phyloP scores from a whole-genome alignment of 192 early-diverging fungal species.

The Coemansia sp. region DNA sequence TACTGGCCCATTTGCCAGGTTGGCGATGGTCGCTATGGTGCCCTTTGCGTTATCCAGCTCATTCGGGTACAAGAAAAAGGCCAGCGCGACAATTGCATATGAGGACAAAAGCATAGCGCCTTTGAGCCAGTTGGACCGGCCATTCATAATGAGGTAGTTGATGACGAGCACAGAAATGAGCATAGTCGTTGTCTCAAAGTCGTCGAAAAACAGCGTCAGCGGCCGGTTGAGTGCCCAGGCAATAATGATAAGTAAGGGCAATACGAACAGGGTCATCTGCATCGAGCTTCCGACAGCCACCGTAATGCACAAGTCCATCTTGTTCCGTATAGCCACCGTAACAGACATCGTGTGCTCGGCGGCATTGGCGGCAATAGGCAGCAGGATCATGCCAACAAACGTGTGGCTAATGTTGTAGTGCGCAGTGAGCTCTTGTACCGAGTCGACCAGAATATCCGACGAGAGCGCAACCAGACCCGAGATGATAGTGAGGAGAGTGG shows the following conservation, averaged over 20 bases:
- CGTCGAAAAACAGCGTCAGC: constrained; percentile 82
- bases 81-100: constrained; percentile 83
- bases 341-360: constrained; percentile 88
- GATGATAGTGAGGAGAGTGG: constrained; percentile 61
- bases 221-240: constrained; percentile 78
- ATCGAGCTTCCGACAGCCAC: constrained; percentile 81
- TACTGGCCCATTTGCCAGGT: not conserved
- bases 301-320: constrained; percentile 81
- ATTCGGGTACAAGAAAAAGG: constrained; percentile 76
- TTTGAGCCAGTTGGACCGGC: constrained; percentile 92
- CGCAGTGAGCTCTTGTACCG: constrained; percentile 58
- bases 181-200: constrained; percentile 82
- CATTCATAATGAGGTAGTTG: constrained; percentile 82
- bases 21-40: not conserved
- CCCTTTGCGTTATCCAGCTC: constrained; percentile 32
- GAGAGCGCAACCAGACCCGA: constrained; percentile 76
- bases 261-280: constrained; percentile 86
- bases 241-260: constrained; percentile 73
- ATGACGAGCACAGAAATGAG: constrained; percentile 88
- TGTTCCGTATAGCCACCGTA: constrained; percentile 84
- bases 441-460: constrained; percentile 82
- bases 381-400: constrained; percentile 91
- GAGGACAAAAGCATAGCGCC: constrained; percentile 82
- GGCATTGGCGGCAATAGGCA: constrained; percentile 90
- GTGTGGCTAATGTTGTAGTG: constrained; percentile 71